phyloP scores from a whole-genome alignment of 2,329 filamentous ascomycete species.

The Chaetomiaceae sp. region DNA sequence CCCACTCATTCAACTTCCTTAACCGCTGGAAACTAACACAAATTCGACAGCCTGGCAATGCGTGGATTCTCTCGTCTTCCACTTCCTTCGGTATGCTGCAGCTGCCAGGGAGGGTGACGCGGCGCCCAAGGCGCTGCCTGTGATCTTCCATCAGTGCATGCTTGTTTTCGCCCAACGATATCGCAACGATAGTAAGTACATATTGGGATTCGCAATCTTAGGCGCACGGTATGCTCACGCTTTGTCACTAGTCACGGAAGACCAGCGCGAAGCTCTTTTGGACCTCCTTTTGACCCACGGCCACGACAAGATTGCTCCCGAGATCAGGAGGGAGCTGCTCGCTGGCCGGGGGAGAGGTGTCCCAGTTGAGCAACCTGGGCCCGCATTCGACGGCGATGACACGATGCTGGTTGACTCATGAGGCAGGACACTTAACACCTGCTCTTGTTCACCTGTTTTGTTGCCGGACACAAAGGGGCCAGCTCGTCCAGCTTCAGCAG shows the following conservation, averaged over 20 bases:
- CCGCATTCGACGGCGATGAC: constrained; percentile 71
- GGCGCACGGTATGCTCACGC: constrained; percentile 12
- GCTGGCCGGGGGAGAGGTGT: constrained; percentile 84
- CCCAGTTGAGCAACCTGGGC: constrained; percentile 54
- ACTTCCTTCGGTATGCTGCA: constrained; percentile 78
- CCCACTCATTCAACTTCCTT: background rate
- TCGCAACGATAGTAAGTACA: constrained; percentile 66
- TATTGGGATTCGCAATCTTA: background rate
- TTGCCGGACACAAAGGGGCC: no score
- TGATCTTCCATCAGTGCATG: constrained; percentile 94
- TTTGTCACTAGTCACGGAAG: constrained; percentile 63
- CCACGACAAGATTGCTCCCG: constrained; percentile 83
- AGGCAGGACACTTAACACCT: background rate
- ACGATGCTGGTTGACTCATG: constrained; percentile 72
- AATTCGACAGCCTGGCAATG: constrained; percentile 54
- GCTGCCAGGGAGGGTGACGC: constrained; percentile 48
- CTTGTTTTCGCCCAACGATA: constrained; percentile 92
- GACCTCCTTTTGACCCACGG: constrained; percentile 82
- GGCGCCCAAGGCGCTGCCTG: constrained; percentile 65
- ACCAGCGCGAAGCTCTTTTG: constrained; percentile 81
- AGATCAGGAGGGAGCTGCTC: constrained; percentile 82
- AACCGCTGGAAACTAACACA: background rate
- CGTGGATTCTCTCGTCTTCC: constrained; percentile 90
- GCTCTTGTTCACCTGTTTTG: background rate
- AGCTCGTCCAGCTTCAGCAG: no score